Percentiles rank a stretch among this genome's conserved stretches.
Conservation (phyloP, 371 early-diverging fungal genomes). For the Apophysomyces variabilis region DNA sequence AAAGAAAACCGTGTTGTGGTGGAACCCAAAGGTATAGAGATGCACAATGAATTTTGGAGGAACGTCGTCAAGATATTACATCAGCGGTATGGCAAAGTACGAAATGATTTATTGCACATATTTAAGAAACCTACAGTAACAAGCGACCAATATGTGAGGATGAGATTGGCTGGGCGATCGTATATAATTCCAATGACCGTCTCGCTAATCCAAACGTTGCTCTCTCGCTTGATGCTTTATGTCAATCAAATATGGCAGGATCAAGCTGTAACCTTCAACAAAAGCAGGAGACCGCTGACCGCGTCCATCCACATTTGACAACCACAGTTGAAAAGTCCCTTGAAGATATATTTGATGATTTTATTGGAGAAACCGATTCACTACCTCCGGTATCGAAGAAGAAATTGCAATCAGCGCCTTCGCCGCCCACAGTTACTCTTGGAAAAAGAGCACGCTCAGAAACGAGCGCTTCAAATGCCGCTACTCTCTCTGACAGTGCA, state of each 20-base stretch:
- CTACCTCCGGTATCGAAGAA: not conserved
- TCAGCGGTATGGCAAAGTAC: not conserved
- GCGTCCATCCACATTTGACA: not conserved
- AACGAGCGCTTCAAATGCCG: not conserved
- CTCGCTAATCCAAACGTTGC: not conserved
- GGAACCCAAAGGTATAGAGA: not conserved
- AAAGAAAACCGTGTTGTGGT: not conserved
- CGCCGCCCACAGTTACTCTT: not conserved
- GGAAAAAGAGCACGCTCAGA: not conserved
- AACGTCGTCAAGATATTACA: constrained; percentile 1
- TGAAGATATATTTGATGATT: not conserved
- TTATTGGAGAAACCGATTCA: not conserved
- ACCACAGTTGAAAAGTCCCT: not conserved
- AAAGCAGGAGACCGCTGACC: not conserved
- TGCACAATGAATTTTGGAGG: not conserved
- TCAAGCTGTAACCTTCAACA: not conserved
- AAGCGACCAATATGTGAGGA: constrained; percentile 3
- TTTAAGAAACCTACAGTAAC: not conserved
- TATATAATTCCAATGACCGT: constrained; percentile 5
- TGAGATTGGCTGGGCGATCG: constrained; percentile 16
- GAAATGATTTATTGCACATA: not conserved
- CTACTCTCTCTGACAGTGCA: too few species aligned
- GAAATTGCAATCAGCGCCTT: not conserved
- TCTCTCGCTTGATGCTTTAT: not conserved
- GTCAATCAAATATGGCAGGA: too few species aligned